phyloP scores from a whole-genome alignment of 768 basidiomycete species.

The Kwoniella dejecticola region DNA sequence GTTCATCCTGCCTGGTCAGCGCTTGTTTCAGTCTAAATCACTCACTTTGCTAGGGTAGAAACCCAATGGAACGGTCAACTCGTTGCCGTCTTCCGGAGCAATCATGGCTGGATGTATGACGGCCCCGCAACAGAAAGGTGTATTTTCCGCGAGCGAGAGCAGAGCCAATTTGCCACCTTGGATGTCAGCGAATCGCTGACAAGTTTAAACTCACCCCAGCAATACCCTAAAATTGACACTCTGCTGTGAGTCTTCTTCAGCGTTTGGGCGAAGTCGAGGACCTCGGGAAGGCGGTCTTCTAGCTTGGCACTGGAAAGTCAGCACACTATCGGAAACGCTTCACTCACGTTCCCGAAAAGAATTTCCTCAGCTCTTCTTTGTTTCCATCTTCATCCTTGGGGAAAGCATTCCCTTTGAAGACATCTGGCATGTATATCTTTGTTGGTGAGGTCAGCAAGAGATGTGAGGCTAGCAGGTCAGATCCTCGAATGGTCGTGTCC shows the following conservation, averaged over 20 bases:
- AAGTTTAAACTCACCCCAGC: slow-evolving; percentile 40
- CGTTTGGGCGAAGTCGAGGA: slow-evolving; percentile 60
- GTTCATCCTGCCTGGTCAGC: slow-evolving; percentile 38
- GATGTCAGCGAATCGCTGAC: slow-evolving; percentile 46
- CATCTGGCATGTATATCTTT: slow-evolving; percentile 69
- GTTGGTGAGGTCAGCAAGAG: slow-evolving; percentile 56
- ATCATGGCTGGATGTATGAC: slow-evolving; percentile 58
- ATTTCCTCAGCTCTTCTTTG: slow-evolving; percentile 62
- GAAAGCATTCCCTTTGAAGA: slow-evolving; percentile 64
- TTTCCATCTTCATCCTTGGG: slow-evolving; percentile 63
- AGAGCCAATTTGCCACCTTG: slow-evolving; percentile 56
- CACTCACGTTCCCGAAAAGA: slow-evolving; percentile 61
- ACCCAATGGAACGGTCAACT: slow-evolving; percentile 41
- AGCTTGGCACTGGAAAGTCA: slow-evolving; percentile 36
- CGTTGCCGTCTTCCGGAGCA: slow-evolving; percentile 44
- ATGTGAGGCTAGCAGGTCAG: slow-evolving; percentile 63
- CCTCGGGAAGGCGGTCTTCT: slow-evolving; percentile 61
- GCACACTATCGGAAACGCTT: not conserved
- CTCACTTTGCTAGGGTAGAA: slow-evolving; percentile 57
- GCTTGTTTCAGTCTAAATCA: slow-evolving; percentile 13
- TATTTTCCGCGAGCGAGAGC: slow-evolving; percentile 45
- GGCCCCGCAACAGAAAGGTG: slow-evolving; percentile 56
- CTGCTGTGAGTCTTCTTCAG: slow-evolving; percentile 57
- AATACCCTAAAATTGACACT: slow-evolving; percentile 60
- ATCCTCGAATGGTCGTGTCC: slow-evolving; percentile 59